phyloP scores from a whole-genome alignment of 83 land plant genomes.

The Diphasiastrum complanatum region DNA sequence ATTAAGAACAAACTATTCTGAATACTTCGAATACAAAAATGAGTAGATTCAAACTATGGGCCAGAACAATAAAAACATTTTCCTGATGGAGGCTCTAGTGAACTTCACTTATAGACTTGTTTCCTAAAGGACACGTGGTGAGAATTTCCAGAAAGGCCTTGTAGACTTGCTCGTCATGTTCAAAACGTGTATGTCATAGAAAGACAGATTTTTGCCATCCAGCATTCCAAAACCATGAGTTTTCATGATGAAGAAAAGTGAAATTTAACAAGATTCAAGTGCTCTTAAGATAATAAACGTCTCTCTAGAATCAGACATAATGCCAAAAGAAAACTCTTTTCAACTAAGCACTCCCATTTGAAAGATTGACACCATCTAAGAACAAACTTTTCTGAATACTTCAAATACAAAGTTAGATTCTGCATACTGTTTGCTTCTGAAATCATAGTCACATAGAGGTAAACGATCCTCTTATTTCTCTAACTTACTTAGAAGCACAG shows the following conservation, averaged over 20 bases:
- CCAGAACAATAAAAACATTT: background rate
- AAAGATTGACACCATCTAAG: no score
- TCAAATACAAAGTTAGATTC: no score
- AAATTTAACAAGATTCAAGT: background rate
- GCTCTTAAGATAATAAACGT: background rate
- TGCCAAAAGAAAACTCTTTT: no score
- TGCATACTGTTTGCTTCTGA: no score
- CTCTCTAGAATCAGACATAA: background rate
- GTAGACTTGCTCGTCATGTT: slow-evolving; percentile 72
- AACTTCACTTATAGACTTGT: slow-evolving; percentile 79
- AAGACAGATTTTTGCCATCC: no score
- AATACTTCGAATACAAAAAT: background rate
- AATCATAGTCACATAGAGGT: no score
- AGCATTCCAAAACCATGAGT: background rate
- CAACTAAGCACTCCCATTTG: no score
- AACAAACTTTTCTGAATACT: no score
- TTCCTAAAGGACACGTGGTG: slow-evolving; percentile 68
- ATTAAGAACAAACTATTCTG: no score
- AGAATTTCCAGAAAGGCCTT: slow-evolving; percentile 87
- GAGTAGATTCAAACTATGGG: background rate
- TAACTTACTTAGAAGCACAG: no score
- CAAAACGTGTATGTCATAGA: slow-evolving; percentile 84
- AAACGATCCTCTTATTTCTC: no score
- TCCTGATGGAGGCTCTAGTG: slow-evolving; percentile 19
- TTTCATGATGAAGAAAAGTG: background rate